These are phyloP conservation scores for Penicillium crustosum DNA, from an alignment of 2,329 filamentous ascomycete genomes.

Conservation along the genomic window DNA sequence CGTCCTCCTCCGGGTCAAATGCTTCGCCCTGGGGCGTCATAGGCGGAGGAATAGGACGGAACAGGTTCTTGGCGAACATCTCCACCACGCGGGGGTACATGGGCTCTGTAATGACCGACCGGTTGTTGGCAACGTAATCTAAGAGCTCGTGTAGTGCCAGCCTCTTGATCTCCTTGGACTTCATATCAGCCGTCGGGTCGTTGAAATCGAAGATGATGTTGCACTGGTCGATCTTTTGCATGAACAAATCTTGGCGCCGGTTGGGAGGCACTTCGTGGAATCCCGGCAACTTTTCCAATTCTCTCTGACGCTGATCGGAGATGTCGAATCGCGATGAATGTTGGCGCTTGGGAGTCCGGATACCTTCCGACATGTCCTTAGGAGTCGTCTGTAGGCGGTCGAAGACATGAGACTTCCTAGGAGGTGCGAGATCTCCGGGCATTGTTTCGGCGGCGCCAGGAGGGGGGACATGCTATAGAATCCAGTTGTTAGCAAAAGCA, in stretches of 20 bases:
- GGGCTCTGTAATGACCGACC: constrained; percentile 95
- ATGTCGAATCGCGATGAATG: constrained; percentile 98
- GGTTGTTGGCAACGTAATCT: constrained; percentile 97
- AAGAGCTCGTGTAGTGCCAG: constrained; percentile 92
- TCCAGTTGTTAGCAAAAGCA: constrained; percentile 10
- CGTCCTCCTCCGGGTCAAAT: constrained; percentile 97
- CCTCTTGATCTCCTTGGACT: constrained; percentile 99
- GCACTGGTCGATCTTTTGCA: constrained; percentile 99
- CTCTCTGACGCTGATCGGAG: constrained; percentile 81
- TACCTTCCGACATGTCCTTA: constrained; percentile 92
- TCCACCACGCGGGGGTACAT: constrained; percentile 99
- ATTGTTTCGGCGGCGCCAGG: constrained; percentile 95
- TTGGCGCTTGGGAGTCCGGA: constrained; percentile 92
- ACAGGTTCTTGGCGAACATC: constrained; percentile 99
- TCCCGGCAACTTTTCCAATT: constrained; percentile 93
- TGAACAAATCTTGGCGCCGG: constrained; percentile 92
- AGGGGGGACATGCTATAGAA: constrained; percentile 75
- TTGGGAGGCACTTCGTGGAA: constrained; percentile 98
- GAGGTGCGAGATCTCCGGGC: constrained; percentile 93
- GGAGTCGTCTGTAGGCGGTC: constrained; percentile 89
- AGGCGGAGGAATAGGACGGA: constrained; percentile 92
- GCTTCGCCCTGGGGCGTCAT: constrained; percentile 98
- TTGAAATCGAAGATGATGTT: constrained; percentile 99
- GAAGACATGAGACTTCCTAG: constrained; percentile 89
- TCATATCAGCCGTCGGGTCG: constrained; percentile 97